A percentile compares a stretch with the other conserved stretches of the same genome.
phyloP scores from a whole-genome alignment of 192 early-diverging fungal genomes.

The Umbelopsis vinacea region DNA sequence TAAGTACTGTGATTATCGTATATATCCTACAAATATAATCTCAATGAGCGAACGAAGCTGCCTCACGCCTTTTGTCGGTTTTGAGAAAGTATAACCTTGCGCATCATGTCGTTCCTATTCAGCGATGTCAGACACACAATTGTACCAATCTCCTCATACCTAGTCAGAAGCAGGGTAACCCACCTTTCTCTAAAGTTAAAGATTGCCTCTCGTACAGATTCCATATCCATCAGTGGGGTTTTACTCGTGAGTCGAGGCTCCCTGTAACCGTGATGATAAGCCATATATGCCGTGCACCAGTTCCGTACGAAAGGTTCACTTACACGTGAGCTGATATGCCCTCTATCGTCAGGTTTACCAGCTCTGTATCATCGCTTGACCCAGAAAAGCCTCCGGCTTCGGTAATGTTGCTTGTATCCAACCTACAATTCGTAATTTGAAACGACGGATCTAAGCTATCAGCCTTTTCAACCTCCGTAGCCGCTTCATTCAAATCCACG shows the following conservation, averaged over 20 bases:
- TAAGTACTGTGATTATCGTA: no score
- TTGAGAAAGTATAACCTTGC: slow-evolving; percentile 4
- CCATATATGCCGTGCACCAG: neutral
- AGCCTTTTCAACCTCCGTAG: slow-evolving; percentile 26
- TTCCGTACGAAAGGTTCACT: neutral
- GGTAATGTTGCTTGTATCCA: slow-evolving; percentile 26
- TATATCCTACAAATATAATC: no score
- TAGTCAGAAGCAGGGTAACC: no score
- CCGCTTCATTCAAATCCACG: slow-evolving; percentile 38
- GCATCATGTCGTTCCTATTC: slow-evolving; percentile 11
- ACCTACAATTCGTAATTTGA: slow-evolving; percentile 43
- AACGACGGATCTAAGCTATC: slow-evolving; percentile 47
- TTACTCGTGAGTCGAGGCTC: slow-evolving; percentile 9
- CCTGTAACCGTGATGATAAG: neutral
- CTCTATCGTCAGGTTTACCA: slow-evolving; percentile 7
- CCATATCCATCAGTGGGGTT: slow-evolving; percentile 9
- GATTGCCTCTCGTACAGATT: neutral
- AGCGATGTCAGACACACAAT: neutral
- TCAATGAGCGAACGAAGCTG: no score
- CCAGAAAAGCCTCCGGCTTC: neutral
- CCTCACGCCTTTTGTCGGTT: neutral
- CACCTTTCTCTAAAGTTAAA: slow-evolving; percentile 17
- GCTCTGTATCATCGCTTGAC: neutral
- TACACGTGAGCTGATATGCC: slow-evolving; percentile 11
- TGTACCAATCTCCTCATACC: neutral